These are phyloP conservation scores for Lepraria neglecta DNA, from an alignment of 495 filamentous ascomycete genomes.

Conservation along the genomic window DNA sequence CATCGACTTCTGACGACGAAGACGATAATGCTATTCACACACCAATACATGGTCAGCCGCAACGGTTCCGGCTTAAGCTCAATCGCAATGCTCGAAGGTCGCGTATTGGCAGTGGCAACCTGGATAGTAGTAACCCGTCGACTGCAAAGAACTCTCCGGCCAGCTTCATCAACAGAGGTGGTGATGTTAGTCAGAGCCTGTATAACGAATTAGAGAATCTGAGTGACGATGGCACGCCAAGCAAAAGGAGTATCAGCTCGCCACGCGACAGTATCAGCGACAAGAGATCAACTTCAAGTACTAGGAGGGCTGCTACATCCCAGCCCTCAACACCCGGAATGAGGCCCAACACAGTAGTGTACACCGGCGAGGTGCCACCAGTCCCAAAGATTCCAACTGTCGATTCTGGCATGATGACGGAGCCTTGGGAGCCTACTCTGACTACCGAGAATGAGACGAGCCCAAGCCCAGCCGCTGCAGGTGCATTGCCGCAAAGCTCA, in stretches of 20 bases:
- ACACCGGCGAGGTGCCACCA: conserved; percentile 25
- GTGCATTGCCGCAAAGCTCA: conserved; percentile 34
- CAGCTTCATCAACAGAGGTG: conserved; percentile 50
- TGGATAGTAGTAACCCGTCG: conserved; percentile 46
- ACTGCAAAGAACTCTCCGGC: conserved; percentile 52
- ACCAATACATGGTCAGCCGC: conserved; percentile 54
- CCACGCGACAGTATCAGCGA: conserved; percentile 31
- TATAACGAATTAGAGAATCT: conserved; percentile 84
- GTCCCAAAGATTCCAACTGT: conserved; percentile 54
- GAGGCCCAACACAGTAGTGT: conserved; percentile 26
- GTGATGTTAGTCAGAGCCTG: conserved; percentile 65
- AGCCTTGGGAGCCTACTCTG: conserved; percentile 46
- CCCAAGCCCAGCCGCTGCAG: conserved; percentile 27
- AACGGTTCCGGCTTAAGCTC: conserved; percentile 63
- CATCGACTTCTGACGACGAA: conserved; percentile 81
- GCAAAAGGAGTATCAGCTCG: conserved; percentile 41
- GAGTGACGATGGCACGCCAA: conserved; percentile 50
- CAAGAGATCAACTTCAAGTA: conserved; percentile 23
- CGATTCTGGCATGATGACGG: conserved; percentile 84
- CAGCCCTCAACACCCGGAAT: conserved; percentile 34
- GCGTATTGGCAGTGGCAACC: conserved; percentile 59
- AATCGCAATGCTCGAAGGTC: conserved; percentile 59
- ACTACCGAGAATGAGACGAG: conserved; percentile 21
- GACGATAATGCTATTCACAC: conserved; percentile 54
- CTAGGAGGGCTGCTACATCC: conserved; percentile 37